Percentiles rank a stretch among this genome's conserved stretches.
These are phyloP conservation scores for Adiantum capillusveneris DNA, from an alignment of 75 land plant genomes.

Conservation along the genomic window DNA sequence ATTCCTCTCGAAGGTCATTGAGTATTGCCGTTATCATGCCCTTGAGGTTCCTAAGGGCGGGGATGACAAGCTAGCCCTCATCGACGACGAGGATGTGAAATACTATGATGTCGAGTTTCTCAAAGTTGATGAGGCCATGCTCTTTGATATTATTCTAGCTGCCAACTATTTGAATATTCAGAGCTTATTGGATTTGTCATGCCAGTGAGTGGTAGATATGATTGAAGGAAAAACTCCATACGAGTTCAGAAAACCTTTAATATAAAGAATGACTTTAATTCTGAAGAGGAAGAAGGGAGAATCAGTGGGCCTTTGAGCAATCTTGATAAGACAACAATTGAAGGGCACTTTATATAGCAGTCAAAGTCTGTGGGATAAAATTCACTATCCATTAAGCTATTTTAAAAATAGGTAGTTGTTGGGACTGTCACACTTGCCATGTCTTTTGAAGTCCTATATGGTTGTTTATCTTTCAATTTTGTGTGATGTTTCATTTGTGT, in stretches of 20 bases:
- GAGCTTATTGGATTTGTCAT: constrained; percentile 21
- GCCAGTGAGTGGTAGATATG: constrained; percentile 23
- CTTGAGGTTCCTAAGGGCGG: constrained; percentile 10
- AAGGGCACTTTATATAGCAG: too few species aligned
- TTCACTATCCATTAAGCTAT: too few species aligned
- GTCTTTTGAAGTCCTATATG: too few species aligned
- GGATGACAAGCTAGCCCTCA: constrained; percentile 19
- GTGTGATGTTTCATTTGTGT: too few species aligned
- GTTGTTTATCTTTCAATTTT: too few species aligned
- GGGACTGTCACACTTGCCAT: too few species aligned
- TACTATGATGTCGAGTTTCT: constrained; percentile 49
- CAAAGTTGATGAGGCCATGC: constrained; percentile 58
- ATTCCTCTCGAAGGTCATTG: constrained; percentile 36
- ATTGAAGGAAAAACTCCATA: constrained; percentile 26
- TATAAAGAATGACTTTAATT: constrained; percentile 33
- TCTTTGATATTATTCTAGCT: constrained; percentile 52
- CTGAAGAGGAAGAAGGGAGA: constrained; percentile 35
- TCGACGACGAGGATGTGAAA: constrained; percentile 46
- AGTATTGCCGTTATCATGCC: constrained; percentile 30
- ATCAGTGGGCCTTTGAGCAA: constrained; percentile 30
- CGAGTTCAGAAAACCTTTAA: constrained; percentile 23
- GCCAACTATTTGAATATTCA: constrained; percentile 28
- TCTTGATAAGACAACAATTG: too few species aligned
- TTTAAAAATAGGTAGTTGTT: too few species aligned
- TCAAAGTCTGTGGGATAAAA: too few species aligned